Conservation (phyloP, 805 yeast species). For the Danielia reshetovae region DNA sequence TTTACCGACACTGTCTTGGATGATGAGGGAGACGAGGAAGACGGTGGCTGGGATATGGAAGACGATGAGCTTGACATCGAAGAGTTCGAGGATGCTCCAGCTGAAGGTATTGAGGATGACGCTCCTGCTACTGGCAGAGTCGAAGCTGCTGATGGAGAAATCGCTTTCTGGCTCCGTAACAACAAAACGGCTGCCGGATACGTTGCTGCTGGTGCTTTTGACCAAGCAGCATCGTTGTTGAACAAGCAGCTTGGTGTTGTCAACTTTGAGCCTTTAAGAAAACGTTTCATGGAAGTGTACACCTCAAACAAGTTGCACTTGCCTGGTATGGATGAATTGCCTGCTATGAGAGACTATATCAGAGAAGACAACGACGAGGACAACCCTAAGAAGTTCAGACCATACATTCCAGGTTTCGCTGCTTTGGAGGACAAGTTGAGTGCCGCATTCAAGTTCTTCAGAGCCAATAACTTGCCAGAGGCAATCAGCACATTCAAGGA, state of each 20-base stretch:
- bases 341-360: conserved; percentile 64
- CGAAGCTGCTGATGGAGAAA: conserved; percentile 50
- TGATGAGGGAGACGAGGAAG: conserved; percentile 50
- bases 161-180: conserved; percentile 79
- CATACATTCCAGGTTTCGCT: conserved; percentile 73
- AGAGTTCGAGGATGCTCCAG: conserved; percentile 32
- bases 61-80: conserved; percentile 71
- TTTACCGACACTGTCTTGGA: conserved; percentile 13
- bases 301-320: conserved; percentile 72
- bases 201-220: conserved; percentile 95
- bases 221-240: conserved; percentile 89
- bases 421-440: conserved; percentile 56
- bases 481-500: conserved; percentile 80
- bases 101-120: conserved; percentile 11
- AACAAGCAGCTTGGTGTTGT: conserved; percentile 85
- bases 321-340: conserved; percentile 70
- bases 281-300: conserved; percentile 79
- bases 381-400: conserved; percentile 45
- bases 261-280: conserved; percentile 82
- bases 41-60: conserved; percentile 76
- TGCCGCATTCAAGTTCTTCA: conserved; percentile 78
- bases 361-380: conserved; percentile 62
- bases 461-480: conserved; percentile 74
- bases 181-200: conserved; percentile 88
- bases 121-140: conserved; percentile 5